These are phyloP conservation scores for Henckelia pumila DNA, from an alignment of 257 asterid genomes.

Conservation along the genomic window DNA sequence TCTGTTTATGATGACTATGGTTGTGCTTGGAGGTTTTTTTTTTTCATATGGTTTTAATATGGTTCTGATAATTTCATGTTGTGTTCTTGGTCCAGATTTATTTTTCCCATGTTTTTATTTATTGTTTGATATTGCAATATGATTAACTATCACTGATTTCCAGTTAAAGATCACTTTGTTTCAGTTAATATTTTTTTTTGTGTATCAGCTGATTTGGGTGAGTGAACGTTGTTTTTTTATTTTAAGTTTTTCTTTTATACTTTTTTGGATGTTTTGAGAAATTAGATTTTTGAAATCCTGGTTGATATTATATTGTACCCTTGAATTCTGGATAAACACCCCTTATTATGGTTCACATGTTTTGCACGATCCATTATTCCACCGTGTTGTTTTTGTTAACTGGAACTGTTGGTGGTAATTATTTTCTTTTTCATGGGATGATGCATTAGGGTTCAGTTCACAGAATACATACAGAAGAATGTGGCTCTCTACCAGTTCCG, in stretches of 20 bases:
- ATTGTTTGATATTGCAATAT: neutral
- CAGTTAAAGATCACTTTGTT: neutral
- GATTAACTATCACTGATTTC: neutral
- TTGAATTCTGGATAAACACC: neutral
- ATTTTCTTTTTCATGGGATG: slow-evolving; percentile 16
- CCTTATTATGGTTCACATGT: neutral
- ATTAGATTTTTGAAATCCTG: neutral
- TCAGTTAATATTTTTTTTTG: neutral
- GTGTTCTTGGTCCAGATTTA: neutral
- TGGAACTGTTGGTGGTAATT: neutral
- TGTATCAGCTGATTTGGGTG: neutral
- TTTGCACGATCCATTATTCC: neutral
- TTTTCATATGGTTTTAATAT: neutral
- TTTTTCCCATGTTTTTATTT: neutral
- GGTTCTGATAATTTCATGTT: neutral
- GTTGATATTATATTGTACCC: neutral
- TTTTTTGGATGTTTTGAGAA: neutral
- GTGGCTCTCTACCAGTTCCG: slow-evolving; percentile 91
- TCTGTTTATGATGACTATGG: neutral
- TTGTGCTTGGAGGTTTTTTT: neutral
- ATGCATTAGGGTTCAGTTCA: slow-evolving; percentile 78
- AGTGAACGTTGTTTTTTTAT: neutral
- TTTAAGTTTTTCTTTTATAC: too few species aligned
- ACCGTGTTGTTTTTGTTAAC: neutral
- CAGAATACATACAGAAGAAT: slow-evolving; percentile 93